Base-by-base conservation (phyloP, 1,284 basidiomycete species). In the Boletellus deceptivus region DNA sequence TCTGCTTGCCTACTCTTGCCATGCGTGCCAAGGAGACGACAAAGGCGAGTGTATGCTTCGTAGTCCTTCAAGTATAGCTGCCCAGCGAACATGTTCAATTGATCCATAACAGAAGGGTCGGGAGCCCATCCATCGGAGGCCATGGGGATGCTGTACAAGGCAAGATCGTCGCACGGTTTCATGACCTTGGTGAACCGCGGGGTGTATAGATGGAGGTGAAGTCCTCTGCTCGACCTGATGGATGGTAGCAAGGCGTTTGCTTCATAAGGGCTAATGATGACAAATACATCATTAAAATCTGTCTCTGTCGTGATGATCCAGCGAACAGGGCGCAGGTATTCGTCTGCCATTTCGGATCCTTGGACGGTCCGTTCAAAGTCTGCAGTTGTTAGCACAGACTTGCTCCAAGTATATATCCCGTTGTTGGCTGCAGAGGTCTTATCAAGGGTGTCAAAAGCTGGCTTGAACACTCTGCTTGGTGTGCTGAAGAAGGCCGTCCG, bases 201-300 rank as follows among this genome's bases (percentile, higher is more conserved):
- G 2, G 73, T 57, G 49, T 77, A 80, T 2, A 73, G n/a, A 48
- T 78, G 76, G 5, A 79, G 62, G 42, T 59, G 60, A 3, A 75
- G 69, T 1, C 42, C 39, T 2, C 53, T 52, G 54, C 66, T 71
- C n/a, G 41, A 37, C n/a, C 65, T 67, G 40, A 78, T 75, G 0
- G 47, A 22, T 0, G 70, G 68, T 2, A 78, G 56, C 5, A 79
- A 61, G 18, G 48, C 50, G 38, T 75, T 69, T n/a, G 60, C 73
- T 52, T 80, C 78, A 43, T 61, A 66, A 2, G 77, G 75, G 55
- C 78, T 79, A 37, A 76, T 44, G 6, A 71, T 53, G 25, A 80
- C 63, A 0, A 74, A 55, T 6, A 59, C 39, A 0, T 40, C 36
- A 4, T 34, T 42, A 6, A 17, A 11, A 11, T n/a, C 35, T 3